phyloP scores from a whole-genome alignment of 2,329 filamentous ascomycete genomes.

The Calonectria crousiana region DNA sequence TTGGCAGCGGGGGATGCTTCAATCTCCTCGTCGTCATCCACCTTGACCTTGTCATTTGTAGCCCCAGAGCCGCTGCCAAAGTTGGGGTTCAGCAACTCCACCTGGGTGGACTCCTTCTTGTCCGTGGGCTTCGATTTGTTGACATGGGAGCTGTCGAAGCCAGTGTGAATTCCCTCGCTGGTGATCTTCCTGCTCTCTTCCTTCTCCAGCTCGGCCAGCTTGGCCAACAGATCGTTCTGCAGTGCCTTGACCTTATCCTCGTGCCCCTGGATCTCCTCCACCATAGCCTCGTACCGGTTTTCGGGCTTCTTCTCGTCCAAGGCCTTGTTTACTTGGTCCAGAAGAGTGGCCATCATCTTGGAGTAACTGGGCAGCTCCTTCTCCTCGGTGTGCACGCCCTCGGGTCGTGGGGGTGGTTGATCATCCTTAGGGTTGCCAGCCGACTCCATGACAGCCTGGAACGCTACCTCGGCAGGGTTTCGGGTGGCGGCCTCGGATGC shows the following conservation, averaged over 20 bases:
- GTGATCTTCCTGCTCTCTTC: slow-evolving; percentile 93
- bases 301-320: slow-evolving; percentile 81
- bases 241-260: slow-evolving; percentile 81
- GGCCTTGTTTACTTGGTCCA: slow-evolving; percentile 91
- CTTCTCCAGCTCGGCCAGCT: slow-evolving; percentile 85
- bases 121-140: slow-evolving; percentile 67
- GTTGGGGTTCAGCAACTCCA: slow-evolving; percentile 84
- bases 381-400: slow-evolving; percentile 81
- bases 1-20: slow-evolving; percentile 83
- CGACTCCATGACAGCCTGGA: slow-evolving; percentile 88
- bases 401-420: slow-evolving; percentile 79
- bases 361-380: slow-evolving; percentile 86
- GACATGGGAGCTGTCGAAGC: slow-evolving; percentile 90
- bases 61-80: slow-evolving; percentile 42
- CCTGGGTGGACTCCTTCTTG: slow-evolving; percentile 61
- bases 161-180: slow-evolving; percentile 87
- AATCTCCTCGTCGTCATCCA: slow-evolving; percentile 76
- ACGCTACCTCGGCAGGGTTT: slow-evolving; percentile 84
- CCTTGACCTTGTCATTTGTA: slow-evolving; percentile 33
- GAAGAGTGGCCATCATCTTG: slow-evolving; percentile 97
- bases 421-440: slow-evolving; percentile 80
- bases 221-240: slow-evolving; percentile 79
- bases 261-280: slow-evolving; percentile 82
- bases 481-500: slow-evolving; percentile 74
- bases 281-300: slow-evolving; percentile 79